Evolutionary conservation across 2,329 filamentous ascomycete species (phyloP), one percentile per base, ranked within the genome.

Genomic region (Madurella fahalii): DNA sequence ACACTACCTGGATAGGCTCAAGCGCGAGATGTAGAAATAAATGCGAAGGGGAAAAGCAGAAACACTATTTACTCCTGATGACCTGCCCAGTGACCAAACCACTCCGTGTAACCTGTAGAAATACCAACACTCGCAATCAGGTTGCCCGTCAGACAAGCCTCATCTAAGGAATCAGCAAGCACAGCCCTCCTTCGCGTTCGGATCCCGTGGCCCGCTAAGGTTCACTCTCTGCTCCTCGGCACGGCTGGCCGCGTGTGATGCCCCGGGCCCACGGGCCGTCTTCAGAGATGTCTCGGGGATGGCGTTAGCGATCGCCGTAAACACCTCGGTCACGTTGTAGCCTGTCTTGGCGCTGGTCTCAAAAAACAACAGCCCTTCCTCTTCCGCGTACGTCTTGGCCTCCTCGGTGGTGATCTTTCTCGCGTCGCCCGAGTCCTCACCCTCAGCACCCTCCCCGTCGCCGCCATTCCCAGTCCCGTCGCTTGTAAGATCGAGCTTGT

Each of bases 291-390:
- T 95, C 78, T 99, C 94, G 1, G 94, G 94, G 66, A 99, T 99
- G 40, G 92, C 91, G 69, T 97, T 97, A 57, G 94, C 94, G 69
- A 99, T 99, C 32, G 94, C 94, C 44, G 92, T 96, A 69, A 99
- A 99, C 32, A 99, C 94, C 65, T 96, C 93, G 50, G 87, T 85
- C 40, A 99, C 94, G 71, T 96, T 96, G 68, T 88, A 82, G 25
- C 94, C 94, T 4, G 90, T 94, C 84, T 99, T 99, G 46, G 94
- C 94, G 70, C 90, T 95, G 15, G 94, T 99, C 79, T 99, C 94
- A 71, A 96, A 97, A 77, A 99, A 99, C 61, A 99, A 73, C 62
- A 99, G 76, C 52, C 86, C 84, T 74, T 99, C 94, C 72, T 97
- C 93, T 63, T 97, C 92, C 8, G 94, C 94, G 72, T 97, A 99